Evolutionary conservation across 2,329 filamentous ascomycete genomes (phyloP).

Genomic region (Alternaria longipes): DNA sequence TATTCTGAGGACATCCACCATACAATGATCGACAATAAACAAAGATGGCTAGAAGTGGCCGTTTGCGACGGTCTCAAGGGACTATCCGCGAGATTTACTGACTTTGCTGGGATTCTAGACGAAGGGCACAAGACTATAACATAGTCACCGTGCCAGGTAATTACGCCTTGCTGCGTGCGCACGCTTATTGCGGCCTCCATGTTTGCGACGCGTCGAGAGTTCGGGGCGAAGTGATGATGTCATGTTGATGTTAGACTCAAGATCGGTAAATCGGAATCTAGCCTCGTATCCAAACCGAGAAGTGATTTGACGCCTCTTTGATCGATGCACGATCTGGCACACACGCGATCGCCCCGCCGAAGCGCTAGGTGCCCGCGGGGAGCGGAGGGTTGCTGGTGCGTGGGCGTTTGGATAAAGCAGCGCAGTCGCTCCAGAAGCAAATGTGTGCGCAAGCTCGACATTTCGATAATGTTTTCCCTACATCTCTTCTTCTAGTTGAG

Average conservation of each 20-base stretch:
- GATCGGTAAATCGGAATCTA: conserved; percentile 14
- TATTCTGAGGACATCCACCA: not conserved
- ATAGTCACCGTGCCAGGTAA: not conserved
- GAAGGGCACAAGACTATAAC: conserved; percentile 6
- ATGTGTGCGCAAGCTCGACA: not conserved
- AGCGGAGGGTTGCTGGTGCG: conserved; percentile 5
- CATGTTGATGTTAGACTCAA: conserved; percentile 16
- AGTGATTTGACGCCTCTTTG: conserved; percentile 5
- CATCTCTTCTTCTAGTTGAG: not conserved
- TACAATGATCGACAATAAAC: conserved; percentile 1
- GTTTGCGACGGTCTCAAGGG: conserved; percentile 8
- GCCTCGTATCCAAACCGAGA: conserved; percentile 24
- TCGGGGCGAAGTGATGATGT: conserved; percentile 32
- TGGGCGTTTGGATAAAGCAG: not conserved
- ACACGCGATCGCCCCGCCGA: conserved; percentile 3
- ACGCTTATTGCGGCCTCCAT: conserved; percentile 17
- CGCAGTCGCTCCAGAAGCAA: conserved; percentile 1
- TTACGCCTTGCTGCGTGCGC: conserved; percentile 12
- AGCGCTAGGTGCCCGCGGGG: conserved; percentile 24
- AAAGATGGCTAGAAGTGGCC: not conserved
- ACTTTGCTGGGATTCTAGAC: conserved; percentile 4
- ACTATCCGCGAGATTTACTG: conserved; percentile 7
- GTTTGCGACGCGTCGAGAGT: conserved; percentile 18
- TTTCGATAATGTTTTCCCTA: not conserved
- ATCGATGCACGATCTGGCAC: conserved; percentile 22